Percentiles rank a stretch among this genome's conserved stretches.
Evolutionary conservation across 2,329 filamentous ascomycete genomes (phyloP).

Genomic region (Immersiporthe knoxdaviesiana): DNA sequence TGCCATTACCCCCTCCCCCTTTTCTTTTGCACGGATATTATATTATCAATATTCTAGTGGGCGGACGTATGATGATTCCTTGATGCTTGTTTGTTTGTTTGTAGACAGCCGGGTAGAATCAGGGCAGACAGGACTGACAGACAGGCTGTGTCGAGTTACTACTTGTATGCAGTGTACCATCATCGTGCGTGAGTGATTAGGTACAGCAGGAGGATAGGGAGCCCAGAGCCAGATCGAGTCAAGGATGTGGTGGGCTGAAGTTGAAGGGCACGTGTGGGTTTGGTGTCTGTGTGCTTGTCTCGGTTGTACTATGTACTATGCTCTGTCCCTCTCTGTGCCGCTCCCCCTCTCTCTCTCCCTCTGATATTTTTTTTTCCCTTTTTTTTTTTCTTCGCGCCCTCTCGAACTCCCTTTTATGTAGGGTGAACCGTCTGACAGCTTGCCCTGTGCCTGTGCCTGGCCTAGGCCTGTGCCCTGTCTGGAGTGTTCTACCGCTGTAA

Average conservation of each 20-base stretch:
- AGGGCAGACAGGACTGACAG: background rate
- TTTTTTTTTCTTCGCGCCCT: background rate
- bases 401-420: background rate
- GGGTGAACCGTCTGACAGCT: background rate
- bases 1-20: background rate
- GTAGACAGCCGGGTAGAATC: background rate
- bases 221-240: background rate
- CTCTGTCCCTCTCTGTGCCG: background rate
- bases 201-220: background rate
- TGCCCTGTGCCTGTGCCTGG: background rate
- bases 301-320: background rate
- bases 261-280: background rate
- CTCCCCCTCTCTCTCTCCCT: no score
- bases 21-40: background rate
- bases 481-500: background rate
- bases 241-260: conserved; percentile 9
- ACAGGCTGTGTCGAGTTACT: background rate
- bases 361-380: no score
- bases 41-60: background rate
- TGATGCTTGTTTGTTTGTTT: background rate
- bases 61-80: background rate
- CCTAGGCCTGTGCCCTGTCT: background rate
- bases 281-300: background rate
- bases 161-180: background rate
- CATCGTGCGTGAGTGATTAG: background rate